These are phyloP conservation scores for Isabelozyma pseudorhagii DNA, from an alignment of 805 yeast species.

Conservation along the genomic window DNA sequence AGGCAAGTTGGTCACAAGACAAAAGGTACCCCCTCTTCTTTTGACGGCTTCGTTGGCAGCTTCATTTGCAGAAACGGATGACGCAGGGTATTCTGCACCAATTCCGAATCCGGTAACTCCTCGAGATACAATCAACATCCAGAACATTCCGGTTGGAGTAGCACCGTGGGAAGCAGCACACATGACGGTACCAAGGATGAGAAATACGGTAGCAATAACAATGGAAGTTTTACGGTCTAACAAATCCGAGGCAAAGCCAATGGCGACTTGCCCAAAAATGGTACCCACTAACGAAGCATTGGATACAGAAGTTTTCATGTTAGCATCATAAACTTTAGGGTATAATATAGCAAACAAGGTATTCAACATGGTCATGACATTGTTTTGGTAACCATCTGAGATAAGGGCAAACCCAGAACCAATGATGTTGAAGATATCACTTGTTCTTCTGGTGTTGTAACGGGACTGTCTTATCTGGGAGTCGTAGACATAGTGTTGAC, in stretches of 20 bases:
- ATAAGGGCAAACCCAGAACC: constrained; percentile 75
- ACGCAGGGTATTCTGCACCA: constrained; percentile 75
- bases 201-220: constrained; percentile 55
- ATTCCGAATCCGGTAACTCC: constrained; percentile 78
- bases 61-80: constrained; percentile 66
- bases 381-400: constrained; percentile 77
- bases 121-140: constrained; percentile 73
- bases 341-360: constrained; percentile 48
- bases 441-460: constrained; percentile 20
- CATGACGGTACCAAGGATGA: constrained; percentile 61
- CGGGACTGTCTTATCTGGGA: constrained; percentile 27
- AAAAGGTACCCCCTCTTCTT: constrained; percentile 63
- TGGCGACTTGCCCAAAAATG: constrained; percentile 63
- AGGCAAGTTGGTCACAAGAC: constrained; percentile 70
- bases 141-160: constrained; percentile 60
- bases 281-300: constrained; percentile 69
- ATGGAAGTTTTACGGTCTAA: constrained; percentile 73
- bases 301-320: constrained; percentile 62
- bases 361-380: constrained; percentile 69
- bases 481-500: constrained; percentile 25
- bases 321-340: constrained; percentile 41
- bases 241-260: constrained; percentile 65
- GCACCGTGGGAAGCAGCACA: constrained; percentile 71
- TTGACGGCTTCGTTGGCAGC: constrained; percentile 67
- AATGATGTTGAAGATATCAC: constrained; percentile 44